A percentile compares a stretch with the other conserved stretches of the same genome.
Evolutionary conservation across 169 alveolate species (phyloP).

Genomic region (Plasmodium fragile): DNA sequence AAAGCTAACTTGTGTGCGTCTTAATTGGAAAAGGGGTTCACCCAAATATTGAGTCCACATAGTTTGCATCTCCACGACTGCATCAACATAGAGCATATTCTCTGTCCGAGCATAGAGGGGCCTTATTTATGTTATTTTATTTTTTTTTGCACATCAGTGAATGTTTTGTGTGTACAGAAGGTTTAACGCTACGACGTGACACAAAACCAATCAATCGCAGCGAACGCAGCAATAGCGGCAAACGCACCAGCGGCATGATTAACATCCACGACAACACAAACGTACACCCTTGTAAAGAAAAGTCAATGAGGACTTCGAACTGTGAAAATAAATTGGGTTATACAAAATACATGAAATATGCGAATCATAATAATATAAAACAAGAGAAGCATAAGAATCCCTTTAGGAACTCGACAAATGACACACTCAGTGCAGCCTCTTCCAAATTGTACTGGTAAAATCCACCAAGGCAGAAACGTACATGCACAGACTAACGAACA

Average conservation of each 20-base stretch:
- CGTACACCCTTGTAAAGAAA: slow-evolving; percentile 20
- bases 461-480: neutral
- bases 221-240: neutral
- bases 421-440: neutral
- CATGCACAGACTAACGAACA: neutral
- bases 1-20: neutral
- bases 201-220: neutral
- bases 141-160: neutral
- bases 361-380: slow-evolving; percentile 31
- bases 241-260: slow-evolving; percentile 35
- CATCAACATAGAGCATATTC: neutral
- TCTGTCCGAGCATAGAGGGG: neutral
- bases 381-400: slow-evolving; percentile 20
- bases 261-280: slow-evolving; percentile 12
- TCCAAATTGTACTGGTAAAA: slow-evolving; percentile 1
- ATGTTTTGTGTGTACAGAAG: neutral
- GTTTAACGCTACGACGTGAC: neutral
- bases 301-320: slow-evolving; percentile 72
- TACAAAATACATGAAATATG: slow-evolving; percentile 49
- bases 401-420: slow-evolving; percentile 35
- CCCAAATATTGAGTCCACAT: neutral
- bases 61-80: neutral
- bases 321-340: slow-evolving; percentile 37
- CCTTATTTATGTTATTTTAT: neutral
- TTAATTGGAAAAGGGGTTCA: neutral